A percentile compares a stretch with the other conserved stretches of the same genome.
These are phyloP conservation scores for Pochonia chlamydosporia DNA, from an alignment of 2,329 filamentous ascomycete species.

Conservation along the genomic window DNA sequence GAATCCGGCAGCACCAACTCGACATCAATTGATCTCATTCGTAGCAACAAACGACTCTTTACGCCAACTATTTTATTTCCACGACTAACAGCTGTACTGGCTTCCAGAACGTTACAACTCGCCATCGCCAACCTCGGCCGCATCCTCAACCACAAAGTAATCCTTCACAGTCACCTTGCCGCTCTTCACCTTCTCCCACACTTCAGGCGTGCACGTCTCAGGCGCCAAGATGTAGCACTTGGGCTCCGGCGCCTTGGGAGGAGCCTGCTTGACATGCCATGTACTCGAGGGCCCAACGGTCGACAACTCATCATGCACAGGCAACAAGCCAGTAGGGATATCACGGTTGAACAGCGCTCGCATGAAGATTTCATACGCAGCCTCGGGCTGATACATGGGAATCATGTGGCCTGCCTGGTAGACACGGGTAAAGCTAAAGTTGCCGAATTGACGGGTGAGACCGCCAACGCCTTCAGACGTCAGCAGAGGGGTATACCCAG, in stretches of 20 bases:
- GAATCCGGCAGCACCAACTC: no score
- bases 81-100: background rate
- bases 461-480: conserved; percentile 60
- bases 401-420: conserved; percentile 61
- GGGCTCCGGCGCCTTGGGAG: conserved; percentile 37
- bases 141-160: conserved; percentile 22
- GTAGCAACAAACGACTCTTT: background rate
- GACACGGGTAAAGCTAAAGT: conserved; percentile 61
- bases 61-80: no score
- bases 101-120: conserved; percentile 3
- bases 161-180: conserved; percentile 45
- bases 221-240: conserved; percentile 56
- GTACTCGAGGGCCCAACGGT: conserved; percentile 47
- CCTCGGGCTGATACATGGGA: conserved; percentile 53
- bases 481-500: conserved; percentile 66
- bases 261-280: conserved; percentile 53
- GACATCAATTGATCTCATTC: no score
- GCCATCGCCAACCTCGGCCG: background rate
- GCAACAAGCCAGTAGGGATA: conserved; percentile 45
- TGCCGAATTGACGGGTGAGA: conserved; percentile 68
- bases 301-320: conserved; percentile 45
- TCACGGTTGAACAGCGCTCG: conserved; percentile 50
- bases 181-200: conserved; percentile 43
- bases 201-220: conserved; percentile 49
- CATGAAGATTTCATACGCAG: conserved; percentile 52